Percentiles rank a stretch among this genome's conserved stretches.
Evolutionary conservation across 139 green algal genomes (phyloP).

Genomic region (Volvox reticuliferus): DNA sequence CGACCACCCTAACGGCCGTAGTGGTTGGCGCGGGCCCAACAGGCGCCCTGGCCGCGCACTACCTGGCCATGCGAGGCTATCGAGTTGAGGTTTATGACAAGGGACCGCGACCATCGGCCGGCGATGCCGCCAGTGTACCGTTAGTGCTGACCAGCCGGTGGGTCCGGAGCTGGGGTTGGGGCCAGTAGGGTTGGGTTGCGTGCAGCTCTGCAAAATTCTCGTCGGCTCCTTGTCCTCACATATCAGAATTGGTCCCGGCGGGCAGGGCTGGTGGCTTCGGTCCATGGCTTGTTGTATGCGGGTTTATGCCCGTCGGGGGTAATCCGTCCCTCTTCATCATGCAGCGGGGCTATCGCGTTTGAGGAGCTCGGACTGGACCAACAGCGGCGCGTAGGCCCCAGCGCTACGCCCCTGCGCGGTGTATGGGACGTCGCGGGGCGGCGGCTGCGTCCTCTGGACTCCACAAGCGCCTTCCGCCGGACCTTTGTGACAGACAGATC

Average conservation of each 20-base stretch:
- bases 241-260: too few relatives aligned
- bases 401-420: slow-evolving; percentile 16
- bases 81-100: slow-evolving; percentile 19
- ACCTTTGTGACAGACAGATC: slow-evolving; percentile 37
- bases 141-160: slow-evolving; percentile 40
- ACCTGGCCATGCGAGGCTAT: slow-evolving; percentile 42
- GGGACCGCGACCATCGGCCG: slow-evolving; percentile 9
- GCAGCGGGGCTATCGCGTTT: slow-evolving; percentile 35
- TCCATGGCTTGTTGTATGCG: too few relatives aligned
- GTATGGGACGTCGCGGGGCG: slow-evolving; percentile 23
- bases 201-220: too few relatives aligned
- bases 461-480: neutral
- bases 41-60: slow-evolving; percentile 25
- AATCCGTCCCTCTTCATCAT: neutral
- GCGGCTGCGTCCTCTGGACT: neutral
- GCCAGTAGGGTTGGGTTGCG: too few relatives aligned
- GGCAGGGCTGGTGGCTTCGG: too few relatives aligned
- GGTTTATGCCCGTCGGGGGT: too few relatives aligned
- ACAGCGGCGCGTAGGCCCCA: slow-evolving; percentile 26
- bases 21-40: slow-evolving; percentile 33
- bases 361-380: slow-evolving; percentile 11
- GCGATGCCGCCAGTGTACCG: slow-evolving; percentile 9
- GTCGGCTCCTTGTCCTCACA: too few relatives aligned
- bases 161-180: neutral
- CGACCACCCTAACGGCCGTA: slow-evolving; percentile 25